phyloP scores from a whole-genome alignment of 2,329 filamentous ascomycete species.

The Dryadomyces quercivorus region DNA sequence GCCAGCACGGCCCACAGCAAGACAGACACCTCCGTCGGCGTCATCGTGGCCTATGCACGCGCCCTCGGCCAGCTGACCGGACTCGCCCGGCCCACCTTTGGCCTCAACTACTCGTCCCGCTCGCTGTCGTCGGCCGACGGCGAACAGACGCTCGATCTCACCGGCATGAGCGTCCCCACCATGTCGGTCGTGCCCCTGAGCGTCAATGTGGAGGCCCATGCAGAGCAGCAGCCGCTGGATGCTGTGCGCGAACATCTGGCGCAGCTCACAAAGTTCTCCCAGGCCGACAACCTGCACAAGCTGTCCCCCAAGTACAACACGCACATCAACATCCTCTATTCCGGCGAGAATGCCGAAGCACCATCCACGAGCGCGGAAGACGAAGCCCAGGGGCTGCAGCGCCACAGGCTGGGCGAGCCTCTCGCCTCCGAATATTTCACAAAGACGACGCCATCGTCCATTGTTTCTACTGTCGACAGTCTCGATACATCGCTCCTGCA shows the following conservation, averaged over 20 bases:
- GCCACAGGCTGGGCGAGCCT: conserved; percentile 9
- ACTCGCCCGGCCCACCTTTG: conserved; percentile 8
- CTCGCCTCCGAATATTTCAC: conserved; percentile 12
- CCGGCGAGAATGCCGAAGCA: background rate
- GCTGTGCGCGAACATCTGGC: conserved; percentile 9
- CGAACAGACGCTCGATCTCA: conserved; percentile 7
- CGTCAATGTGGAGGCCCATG: background rate
- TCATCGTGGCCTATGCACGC: conserved; percentile 9
- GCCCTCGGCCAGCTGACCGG: conserved; percentile 5
- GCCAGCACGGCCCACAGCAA: background rate
- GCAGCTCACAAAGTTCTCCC: conserved; percentile 9
- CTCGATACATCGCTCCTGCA: conserved; percentile 4
- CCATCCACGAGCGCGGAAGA: too few species aligned
- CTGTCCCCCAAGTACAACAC: conserved; percentile 9
- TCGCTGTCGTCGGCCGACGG: conserved; percentile 8
- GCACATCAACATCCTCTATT: conserved; percentile 10
- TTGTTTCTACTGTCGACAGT: conserved; percentile 4
- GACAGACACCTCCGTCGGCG: conserved; percentile 3
- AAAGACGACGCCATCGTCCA: background rate
- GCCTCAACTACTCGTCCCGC: conserved; percentile 9
- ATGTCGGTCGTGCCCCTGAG: background rate
- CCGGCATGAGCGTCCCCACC: background rate
- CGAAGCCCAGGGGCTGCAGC: background rate
- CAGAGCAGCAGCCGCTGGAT: background rate
- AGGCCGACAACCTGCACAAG: conserved; percentile 7